Evolutionary conservation across 768 basidiomycete species (phyloP), one percentile per base, ranked within the genome.

Genomic region (Tulasnella sp.): DNA sequence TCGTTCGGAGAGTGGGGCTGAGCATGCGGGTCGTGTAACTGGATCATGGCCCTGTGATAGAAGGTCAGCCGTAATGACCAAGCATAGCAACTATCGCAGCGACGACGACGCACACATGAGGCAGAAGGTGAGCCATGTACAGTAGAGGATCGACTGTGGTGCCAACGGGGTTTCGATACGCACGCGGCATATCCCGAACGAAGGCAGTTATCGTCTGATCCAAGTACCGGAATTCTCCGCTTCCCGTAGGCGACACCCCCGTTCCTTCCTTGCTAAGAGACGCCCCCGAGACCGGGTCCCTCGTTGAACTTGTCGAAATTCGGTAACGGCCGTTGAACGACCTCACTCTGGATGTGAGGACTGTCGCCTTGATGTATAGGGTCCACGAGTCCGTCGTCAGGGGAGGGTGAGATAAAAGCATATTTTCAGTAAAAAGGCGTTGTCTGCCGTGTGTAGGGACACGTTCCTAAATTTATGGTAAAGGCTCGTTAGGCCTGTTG

Each of bases 381-480:
- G 87, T 87, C 80, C 93, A 92, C 0, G 91, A 88, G 81, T 93
- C 92, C 0, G 88, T 88, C 78, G 89, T 87, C 17, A 86, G 84
- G 42, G 87, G 87, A 22, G 88, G 88, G 80, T 93, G 90, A 3
- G 83, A 80, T 3, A 89, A 84, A n/a, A 92, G 85, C 31, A 92
- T 82, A 78, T 91, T 86, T 75, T 83, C 85, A 8, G 86, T 86
- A 76, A 90, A 88, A 0, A 90, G 89, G 88, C 90, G 90, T 81
- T 93, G 91, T 12, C 77, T 77, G 15, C n/a, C 36, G 25, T 74
- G 36, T 14, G 36, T 73, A 49, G 77, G 71, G 11, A 64, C 77
- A 15, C 2, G 15, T 5, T 15, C 39, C 49, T 64, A 39, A 11
- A 12, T 42, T 39, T 3, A 34, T 5, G 15, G 58, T 6, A 3